Percentiles rank a stretch among this genome's conserved stretches.
phyloP scores from a whole-genome alignment of 495 filamentous ascomycete genomes.

The Hypoxylon rickii region DNA sequence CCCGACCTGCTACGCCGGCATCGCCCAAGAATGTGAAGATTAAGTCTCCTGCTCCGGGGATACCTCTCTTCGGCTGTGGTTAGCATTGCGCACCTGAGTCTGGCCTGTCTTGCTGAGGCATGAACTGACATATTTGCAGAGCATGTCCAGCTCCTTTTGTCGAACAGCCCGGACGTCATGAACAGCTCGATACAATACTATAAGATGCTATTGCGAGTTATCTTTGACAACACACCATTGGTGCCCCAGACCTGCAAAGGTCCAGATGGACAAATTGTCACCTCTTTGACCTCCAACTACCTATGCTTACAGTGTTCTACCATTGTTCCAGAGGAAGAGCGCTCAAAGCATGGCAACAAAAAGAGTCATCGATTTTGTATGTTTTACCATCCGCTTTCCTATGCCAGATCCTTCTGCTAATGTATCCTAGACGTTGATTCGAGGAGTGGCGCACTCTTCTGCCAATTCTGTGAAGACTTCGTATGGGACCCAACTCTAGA shows the following conservation, averaged over 20 bases:
- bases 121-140: slow-evolving; percentile 46
- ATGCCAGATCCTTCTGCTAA: slow-evolving; percentile 16
- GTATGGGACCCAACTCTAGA: slow-evolving; percentile 87
- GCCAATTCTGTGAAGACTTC: slow-evolving; percentile 82
- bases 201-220: slow-evolving; percentile 54
- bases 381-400: slow-evolving; percentile 29
- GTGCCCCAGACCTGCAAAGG: slow-evolving; percentile 56
- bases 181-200: slow-evolving; percentile 59
- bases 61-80: slow-evolving; percentile 61
- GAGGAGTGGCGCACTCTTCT: slow-evolving; percentile 73
- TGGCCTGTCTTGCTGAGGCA: neutral
- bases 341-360: slow-evolving; percentile 59
- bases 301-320: slow-evolving; percentile 72
- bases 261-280: slow-evolving; percentile 47
- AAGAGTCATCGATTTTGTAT: slow-evolving; percentile 70
- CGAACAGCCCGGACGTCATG: slow-evolving; percentile 52
- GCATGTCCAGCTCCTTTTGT: slow-evolving; percentile 57
- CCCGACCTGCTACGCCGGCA: slow-evolving; percentile 54
- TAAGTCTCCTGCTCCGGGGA: slow-evolving; percentile 54
- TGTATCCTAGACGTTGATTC: slow-evolving; percentile 74
- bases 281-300: slow-evolving; percentile 63
- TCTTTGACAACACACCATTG: slow-evolving; percentile 54
- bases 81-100: slow-evolving; percentile 16
- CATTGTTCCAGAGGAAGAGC: slow-evolving; percentile 59
- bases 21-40: slow-evolving; percentile 58